These are phyloP conservation scores for Scutellaria galericulata DNA, from an alignment of 257 asterid species.

Conservation along the genomic window DNA sequence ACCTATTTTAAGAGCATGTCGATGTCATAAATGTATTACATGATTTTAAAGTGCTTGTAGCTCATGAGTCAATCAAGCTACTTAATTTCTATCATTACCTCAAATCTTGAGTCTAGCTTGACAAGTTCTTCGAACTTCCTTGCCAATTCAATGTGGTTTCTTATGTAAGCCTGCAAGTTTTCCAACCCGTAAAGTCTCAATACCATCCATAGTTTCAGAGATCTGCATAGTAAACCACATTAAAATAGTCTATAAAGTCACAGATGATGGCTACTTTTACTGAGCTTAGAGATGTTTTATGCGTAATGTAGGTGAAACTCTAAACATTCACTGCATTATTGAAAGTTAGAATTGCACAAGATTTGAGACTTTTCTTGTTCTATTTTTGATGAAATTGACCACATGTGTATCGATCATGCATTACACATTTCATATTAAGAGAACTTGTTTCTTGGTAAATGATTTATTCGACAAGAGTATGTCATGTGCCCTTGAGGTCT, in stretches of 20 bases:
- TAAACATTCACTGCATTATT: not conserved
- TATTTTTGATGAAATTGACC: not conserved
- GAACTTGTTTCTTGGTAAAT: not conserved
- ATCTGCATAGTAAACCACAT: constrained; percentile 50
- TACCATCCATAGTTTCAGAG: constrained; percentile 96
- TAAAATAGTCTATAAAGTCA: constrained; percentile 8
- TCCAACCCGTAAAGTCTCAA: constrained; percentile 91
- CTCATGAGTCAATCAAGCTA: not conserved
- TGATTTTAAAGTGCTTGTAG: too few relatives aligned
- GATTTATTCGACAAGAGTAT: too few relatives aligned
- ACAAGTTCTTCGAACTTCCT: constrained; percentile 71
- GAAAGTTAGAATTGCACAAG: not conserved
- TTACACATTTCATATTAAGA: not conserved
- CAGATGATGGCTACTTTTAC: not conserved
- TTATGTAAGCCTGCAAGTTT: constrained; percentile 81
- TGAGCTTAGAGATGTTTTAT: not conserved
- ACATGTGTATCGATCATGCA: not conserved
- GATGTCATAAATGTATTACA: too few relatives aligned
- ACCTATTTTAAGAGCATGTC: too few relatives aligned
- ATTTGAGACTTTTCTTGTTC: not conserved
- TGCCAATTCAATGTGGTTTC: constrained; percentile 81
- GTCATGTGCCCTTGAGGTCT: too few relatives aligned
- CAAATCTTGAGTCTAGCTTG: constrained; percentile 79
- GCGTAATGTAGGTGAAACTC: not conserved
- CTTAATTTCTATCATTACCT: constrained; percentile 51